Evolutionary conservation across 139 green algal species (phyloP).

Genomic region (Asterochloris erici): DNA sequence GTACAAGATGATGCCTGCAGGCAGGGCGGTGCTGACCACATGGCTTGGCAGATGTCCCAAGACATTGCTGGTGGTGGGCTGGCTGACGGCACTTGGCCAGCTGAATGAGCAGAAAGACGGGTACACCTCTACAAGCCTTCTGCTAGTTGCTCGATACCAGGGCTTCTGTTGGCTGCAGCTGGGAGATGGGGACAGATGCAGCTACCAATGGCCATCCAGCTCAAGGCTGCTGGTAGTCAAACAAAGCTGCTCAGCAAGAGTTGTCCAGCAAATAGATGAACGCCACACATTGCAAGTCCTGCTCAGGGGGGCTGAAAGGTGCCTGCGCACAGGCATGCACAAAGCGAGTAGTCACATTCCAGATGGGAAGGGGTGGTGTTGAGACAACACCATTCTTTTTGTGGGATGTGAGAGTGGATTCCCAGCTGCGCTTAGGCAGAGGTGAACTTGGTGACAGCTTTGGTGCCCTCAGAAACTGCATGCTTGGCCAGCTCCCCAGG

Average conservation of each 20-base stretch:
- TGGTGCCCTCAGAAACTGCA: constrained; percentile 80
- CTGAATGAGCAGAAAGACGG: no score
- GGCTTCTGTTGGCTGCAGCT: no score
- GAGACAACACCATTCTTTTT: constrained; percentile 24
- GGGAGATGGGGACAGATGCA: no score
- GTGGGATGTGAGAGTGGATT: background rate
- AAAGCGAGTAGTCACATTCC: background rate
- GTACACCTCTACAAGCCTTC: no score
- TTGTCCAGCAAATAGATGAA: background rate
- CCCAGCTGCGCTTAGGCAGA: constrained; percentile 48
- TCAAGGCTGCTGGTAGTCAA: background rate
- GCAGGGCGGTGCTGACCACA: no score
- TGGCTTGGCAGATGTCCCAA: no score
- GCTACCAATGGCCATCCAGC: no score
- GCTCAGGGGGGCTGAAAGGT: background rate
- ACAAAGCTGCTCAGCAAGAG: background rate
- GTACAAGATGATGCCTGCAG: no score
- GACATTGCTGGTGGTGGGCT: no score
- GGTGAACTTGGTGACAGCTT: constrained; percentile 91
- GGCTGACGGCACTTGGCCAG: no score
- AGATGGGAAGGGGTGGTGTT: background rate
- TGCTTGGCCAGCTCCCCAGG: constrained; percentile 90
- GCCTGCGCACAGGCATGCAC: background rate
- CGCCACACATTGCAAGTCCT: background rate
- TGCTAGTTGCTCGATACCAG: no score